Evolutionary conservation across 441 rosid genomes (phyloP), one percentile per base, ranked within the genome.

Genomic region (Populus hybrid): DNA sequence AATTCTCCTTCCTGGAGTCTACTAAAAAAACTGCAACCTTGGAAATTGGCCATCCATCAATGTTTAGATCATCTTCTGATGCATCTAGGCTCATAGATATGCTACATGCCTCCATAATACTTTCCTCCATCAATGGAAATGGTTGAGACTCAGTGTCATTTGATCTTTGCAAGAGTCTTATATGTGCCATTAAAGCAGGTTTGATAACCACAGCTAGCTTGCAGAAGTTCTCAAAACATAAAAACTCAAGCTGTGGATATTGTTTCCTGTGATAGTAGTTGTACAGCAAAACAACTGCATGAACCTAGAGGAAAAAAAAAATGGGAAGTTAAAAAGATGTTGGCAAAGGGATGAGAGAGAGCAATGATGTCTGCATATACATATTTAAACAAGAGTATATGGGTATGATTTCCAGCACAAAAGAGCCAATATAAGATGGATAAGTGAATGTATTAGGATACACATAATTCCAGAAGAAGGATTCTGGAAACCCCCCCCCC

Each of bases 241-340:
- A 79, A 79, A 76, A 86, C 74, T 88, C 86, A 18, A 91, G 71
- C 36, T 87, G 83, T n/a, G 79, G 86, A 79, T 93, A 86, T 28
- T 82, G 89, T 84, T 75, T 94, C 79, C 94, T 83, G 80, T 88
- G 88, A 84, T 86, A 90, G 72, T 90, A 90, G 77, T 95, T 95
- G 90, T 88, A 92, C 30, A 95, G 82, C 72, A 94, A 73, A 75
- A 90, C 93, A 83, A 90, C 92, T 57, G 92, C 94, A 79, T 85
- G 88, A 77, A 94, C 87, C 99, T 95, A 83, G 69, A 32, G 23
- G 30, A 76, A 63, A 50, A 67, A 67, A 71, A 26, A 76, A 70
- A 32, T 20, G 36, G 26, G 2, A 16, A 28, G 50, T 73, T 75
- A 77, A 63, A 3, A 74, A 24, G 75, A 64, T 12, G 9, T 42